phyloP scores from a whole-genome alignment of 2,329 filamentous ascomycete genomes.

The Colletotrichum eremochloae region DNA sequence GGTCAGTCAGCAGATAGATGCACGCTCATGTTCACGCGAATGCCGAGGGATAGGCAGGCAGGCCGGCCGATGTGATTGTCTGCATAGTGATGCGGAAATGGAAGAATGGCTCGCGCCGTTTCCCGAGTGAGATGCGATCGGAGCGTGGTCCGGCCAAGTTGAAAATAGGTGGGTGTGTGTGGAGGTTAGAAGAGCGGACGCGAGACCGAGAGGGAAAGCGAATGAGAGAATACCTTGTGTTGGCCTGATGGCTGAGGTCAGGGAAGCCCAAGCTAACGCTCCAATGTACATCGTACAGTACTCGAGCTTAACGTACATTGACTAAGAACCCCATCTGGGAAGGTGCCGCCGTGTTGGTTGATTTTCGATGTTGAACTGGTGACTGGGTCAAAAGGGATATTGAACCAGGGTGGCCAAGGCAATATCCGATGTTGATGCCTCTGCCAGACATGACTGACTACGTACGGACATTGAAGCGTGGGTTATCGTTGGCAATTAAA shows the following conservation, averaged over 20 bases:
- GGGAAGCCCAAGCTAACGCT: neutral
- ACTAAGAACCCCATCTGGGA: conserved; percentile 7
- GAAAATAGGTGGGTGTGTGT: conserved; percentile 5
- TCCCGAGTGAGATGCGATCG: conserved; percentile 41
- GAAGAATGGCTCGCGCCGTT: conserved; percentile 29
- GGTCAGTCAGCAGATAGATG: conserved; percentile 25
- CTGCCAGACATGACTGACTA: neutral
- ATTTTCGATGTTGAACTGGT: neutral
- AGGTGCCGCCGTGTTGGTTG: neutral
- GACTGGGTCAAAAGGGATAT: neutral
- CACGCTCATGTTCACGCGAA: conserved; percentile 1
- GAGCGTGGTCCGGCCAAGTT: conserved; percentile 36
- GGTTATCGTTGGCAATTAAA: conserved; percentile 9
- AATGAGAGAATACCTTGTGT: neutral
- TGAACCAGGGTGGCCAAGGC: conserved; percentile 21
- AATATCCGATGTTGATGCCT: conserved; percentile 24
- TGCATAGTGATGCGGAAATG: conserved; percentile 33
- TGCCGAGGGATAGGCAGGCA: conserved; percentile 20
- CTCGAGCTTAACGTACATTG: neutral
- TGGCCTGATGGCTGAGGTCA: neutral
- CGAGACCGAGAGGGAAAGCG: conserved; percentile 15
- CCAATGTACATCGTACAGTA: too few species aligned
- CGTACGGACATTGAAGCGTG: conserved; percentile 22
- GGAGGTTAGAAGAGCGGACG: conserved; percentile 29
- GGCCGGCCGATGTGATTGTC: conserved; percentile 25